Conservation (phyloP, 257 asterid genomes). For the Primulina eburnea region DNA sequence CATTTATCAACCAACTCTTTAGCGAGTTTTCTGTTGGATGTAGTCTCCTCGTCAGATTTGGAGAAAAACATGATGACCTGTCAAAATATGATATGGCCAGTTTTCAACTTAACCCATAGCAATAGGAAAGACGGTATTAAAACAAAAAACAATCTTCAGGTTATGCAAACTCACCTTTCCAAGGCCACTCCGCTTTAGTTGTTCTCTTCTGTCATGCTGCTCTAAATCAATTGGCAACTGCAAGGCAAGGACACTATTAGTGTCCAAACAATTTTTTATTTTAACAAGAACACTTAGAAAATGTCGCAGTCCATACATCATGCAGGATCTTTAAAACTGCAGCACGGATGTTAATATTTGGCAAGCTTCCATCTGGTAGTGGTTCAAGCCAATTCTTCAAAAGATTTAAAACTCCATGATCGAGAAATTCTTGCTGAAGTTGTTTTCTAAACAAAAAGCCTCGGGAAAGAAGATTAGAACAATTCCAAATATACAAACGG, state of each 20-base stretch:
- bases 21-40: slow-evolving; percentile 83
- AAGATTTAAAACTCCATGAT: slow-evolving; percentile 84
- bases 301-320: slow-evolving; percentile 48
- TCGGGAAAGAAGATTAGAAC: slow-evolving; percentile 16
- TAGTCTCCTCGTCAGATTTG: slow-evolving; percentile 91
- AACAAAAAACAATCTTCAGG: neutral
- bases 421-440: slow-evolving; percentile 90
- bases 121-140: slow-evolving; percentile 1
- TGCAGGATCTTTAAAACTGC: slow-evolving; percentile 77
- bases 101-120: slow-evolving; percentile 15
- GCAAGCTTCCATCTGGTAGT: slow-evolving; percentile 95
- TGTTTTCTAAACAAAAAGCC: slow-evolving; percentile 60
- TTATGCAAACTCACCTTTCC: slow-evolving; percentile 63
- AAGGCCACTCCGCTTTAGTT: slow-evolving; percentile 82
- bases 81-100: slow-evolving; percentile 20
- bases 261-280: slow-evolving; percentile 16
- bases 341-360: slow-evolving; percentile 85
- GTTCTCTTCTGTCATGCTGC: slow-evolving; percentile 78
- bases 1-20: slow-evolving; percentile 97
- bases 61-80: slow-evolving; percentile 97
- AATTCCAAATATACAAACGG: neutral
- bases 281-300: neutral
- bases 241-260: slow-evolving; percentile 33
- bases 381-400: slow-evolving; percentile 94
- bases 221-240: slow-evolving; percentile 92